Evolutionary conservation across 192 early-diverging fungal genomes (phyloP).

Genomic region (Backusella tuberculispora): DNA sequence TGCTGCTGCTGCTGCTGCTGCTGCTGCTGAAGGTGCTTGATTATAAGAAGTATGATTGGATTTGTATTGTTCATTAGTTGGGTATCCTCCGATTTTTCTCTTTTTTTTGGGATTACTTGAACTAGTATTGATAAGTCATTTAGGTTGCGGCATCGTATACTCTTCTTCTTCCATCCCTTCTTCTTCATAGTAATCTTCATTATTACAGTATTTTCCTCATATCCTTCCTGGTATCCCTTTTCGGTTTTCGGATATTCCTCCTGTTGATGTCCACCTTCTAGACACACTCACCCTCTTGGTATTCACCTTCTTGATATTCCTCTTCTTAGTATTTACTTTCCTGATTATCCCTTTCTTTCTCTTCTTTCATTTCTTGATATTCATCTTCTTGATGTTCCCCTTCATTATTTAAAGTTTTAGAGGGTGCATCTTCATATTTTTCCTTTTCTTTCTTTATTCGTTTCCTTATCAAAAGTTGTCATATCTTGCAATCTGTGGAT

Average conservation of each 20-base stretch:
- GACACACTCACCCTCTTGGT: slow-evolving; percentile 19
- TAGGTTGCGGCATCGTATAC: background rate
- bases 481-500: background rate
- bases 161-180: background rate
- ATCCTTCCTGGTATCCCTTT: slow-evolving; percentile 10
- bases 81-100: background rate
- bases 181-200: background rate
- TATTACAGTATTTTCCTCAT: slow-evolving; percentile 9
- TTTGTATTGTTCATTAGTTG: background rate
- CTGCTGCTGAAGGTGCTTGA: background rate
- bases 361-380: slow-evolving; percentile 14
- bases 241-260: background rate
- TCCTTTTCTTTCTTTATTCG: background rate
- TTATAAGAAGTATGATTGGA: background rate
- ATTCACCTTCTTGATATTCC: slow-evolving; percentile 20
- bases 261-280: background rate
- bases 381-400: background rate
- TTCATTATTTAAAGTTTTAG: background rate
- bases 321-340: background rate
- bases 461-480: too few species aligned
- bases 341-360: slow-evolving; percentile 18
- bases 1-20: slow-evolving; percentile 10
- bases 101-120: background rate
- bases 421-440: background rate
- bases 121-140: background rate